Base-by-base conservation (phyloP, 2,329 filamentous ascomycete species). In the Venturia oleaginea region DNA sequence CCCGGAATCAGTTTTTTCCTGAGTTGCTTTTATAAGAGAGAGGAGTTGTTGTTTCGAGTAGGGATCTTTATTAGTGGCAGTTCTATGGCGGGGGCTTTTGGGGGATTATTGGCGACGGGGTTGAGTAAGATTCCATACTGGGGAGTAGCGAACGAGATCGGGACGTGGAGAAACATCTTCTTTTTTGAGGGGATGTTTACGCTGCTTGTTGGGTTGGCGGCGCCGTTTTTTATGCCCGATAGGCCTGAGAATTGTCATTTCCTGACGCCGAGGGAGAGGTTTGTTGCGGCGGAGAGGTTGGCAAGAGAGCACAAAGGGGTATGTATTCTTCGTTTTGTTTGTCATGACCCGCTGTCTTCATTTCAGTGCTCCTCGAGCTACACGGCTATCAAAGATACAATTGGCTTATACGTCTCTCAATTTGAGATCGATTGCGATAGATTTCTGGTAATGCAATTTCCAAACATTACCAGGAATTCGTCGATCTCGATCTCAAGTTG, bases 181-280 rank as follows among this genome's bases (percentile, higher is more conserved):
- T 85, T 86, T 73, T 85, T 86, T 66, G 84, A 86, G 70, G 84
- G 84, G 0, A 71, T 85, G 51, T 68, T 85, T 66, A 86, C 83
- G 11, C 71, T 80, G 27, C 65, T 82, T 51, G 69, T 81, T 15
- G 83, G 81, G 0, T 46, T 78, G 1, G 65, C 74, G 1, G 80
- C 83, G 0, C 82, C 82, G 0, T 75, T 82, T 62, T 73, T 83
- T 66, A 79, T 86, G 75, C 82, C 83, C 0, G 77, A 77, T 8
- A 77, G 72, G 13, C 83, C 83, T 0, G 71, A 72, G 8, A 75
- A 78, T 0, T 81, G 80, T 30, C 78, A 75, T 64, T 83, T 81
- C 67, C 72, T 86, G 59, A 83, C 73, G 32, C 76, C 79, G 34
- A 76, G 82, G n/a, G 79, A 86, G 73, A 77, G 78, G 40, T 76